These are phyloP conservation scores for Bacidia gigantensis DNA, from an alignment of 495 filamentous ascomycete species.

Conservation along the genomic window DNA sequence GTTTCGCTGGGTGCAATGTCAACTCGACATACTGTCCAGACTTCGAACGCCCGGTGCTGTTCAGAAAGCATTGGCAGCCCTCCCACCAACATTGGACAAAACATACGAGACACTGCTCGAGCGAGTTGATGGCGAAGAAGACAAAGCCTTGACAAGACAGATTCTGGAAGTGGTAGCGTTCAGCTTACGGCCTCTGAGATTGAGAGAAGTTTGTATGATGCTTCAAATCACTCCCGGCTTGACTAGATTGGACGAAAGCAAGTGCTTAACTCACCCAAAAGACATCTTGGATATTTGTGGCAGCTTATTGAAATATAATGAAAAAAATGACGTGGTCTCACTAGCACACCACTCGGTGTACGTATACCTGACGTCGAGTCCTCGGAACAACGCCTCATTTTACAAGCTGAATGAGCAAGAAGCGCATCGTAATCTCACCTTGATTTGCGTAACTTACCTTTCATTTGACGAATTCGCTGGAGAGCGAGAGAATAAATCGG, in stretches of 20 bases:
- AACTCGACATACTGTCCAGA: conserved; percentile 8
- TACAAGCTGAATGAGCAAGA: neutral
- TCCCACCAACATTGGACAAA: conserved; percentile 8
- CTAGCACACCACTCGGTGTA: conserved; percentile 6
- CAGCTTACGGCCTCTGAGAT: conserved; percentile 3
- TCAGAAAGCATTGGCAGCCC: conserved; percentile 1
- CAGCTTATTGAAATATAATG: conserved; percentile 6
- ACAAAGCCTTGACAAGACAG: conserved; percentile 1
- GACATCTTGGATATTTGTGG: conserved; percentile 12
- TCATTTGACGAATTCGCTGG: neutral
- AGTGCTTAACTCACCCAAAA: conserved; percentile 6
- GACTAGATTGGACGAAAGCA: conserved; percentile 6
- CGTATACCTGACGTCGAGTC: conserved; percentile 2
- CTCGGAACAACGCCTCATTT: neutral
- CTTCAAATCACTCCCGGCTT: conserved; percentile 7
- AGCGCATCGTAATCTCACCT: neutral
- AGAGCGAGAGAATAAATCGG: neutral
- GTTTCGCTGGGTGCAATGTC: conserved; percentile 13
- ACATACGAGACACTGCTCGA: conserved; percentile 4
- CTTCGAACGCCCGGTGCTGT: conserved; percentile 8
- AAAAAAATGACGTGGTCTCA: neutral
- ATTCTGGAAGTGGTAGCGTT: conserved; percentile 3
- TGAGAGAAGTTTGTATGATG: conserved; percentile 1
- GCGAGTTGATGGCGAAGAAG: conserved; percentile 8
- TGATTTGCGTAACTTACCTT: conserved; percentile 3